Conservation (phyloP, 2,329 filamentous ascomycete species). For the Colletotrichum sp. region DNA sequence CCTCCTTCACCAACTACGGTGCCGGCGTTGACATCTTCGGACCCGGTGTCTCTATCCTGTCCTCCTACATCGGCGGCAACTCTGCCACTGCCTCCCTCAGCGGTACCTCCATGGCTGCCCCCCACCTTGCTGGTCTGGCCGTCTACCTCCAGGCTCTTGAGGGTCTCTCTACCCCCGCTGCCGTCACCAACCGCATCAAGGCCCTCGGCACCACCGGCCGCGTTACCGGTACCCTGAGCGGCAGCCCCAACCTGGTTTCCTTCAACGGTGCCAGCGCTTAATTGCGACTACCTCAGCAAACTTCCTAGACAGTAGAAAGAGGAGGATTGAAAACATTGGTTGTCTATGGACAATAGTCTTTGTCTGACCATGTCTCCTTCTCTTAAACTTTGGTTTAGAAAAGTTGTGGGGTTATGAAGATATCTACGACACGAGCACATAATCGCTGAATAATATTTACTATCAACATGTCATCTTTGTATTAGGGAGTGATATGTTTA, state of each 20-base stretch:
- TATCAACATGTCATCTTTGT: neutral
- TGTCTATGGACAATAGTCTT: neutral
- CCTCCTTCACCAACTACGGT: conserved; percentile 58
- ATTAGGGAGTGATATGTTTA: neutral
- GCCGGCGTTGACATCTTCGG: conserved; percentile 55
- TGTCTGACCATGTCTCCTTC: neutral
- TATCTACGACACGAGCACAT: neutral
- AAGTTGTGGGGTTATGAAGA: neutral
- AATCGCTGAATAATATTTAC: neutral
- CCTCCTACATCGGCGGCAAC: conserved; percentile 48
- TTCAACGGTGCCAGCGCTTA: conserved; percentile 46
- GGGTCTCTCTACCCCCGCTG: conserved; percentile 41
- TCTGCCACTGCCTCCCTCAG: conserved; percentile 51
- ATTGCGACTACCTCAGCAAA: neutral
- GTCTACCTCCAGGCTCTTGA: conserved; percentile 59
- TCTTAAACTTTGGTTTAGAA: neutral
- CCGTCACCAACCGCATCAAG: conserved; percentile 46
- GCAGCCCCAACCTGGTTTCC: conserved; percentile 50
- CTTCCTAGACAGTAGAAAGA: neutral
- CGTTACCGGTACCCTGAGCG: conserved; percentile 35
- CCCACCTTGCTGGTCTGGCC: conserved; percentile 66
- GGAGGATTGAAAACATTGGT: neutral
- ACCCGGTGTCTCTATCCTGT: conserved; percentile 50
- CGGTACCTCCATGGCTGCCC: conserved; percentile 68
- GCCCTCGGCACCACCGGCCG: conserved; percentile 43